Base-by-base conservation (phyloP, 352 stramenopile genomes). In the Elongisporangium undulatum region DNA sequence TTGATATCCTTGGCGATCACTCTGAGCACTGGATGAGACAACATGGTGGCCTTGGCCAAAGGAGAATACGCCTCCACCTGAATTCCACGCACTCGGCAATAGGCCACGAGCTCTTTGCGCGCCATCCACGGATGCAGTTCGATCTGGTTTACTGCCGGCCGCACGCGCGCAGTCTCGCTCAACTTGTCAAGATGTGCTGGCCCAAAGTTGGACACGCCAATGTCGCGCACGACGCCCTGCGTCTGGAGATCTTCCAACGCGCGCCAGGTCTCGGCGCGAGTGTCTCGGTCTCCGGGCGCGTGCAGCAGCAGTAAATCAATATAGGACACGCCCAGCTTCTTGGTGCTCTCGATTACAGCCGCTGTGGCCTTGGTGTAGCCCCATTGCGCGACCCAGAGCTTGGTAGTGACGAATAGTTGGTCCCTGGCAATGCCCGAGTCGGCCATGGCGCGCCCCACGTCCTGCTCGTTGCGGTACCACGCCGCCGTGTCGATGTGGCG, bases 121-220 rank as follows among this genome's bases (percentile, higher is more conserved):
- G 69, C 66, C n/a, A 75, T 61, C 54, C 72, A 90, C 4, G 76
- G 76, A 55, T 80, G 66, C 58, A 82, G 73, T 49, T 78, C 66
- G 34, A 89, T 72, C 56, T 89, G 77, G 70, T 89, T 85, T 29
- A 85, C 75, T 2, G 72, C 70, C 2, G 77, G 73, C n/a, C 60
- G 70, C 13, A 67, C 68, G 7, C 52, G 23, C 15, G 58, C 62
- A 19, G 72, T 66, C 34, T 68, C 54, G 52, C 82, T 70, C 0
- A 95, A 60, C 55, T 83, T 79, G 58, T 89, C 63, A 13, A 96
- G 71, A 64, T 96, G 85, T 8, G 71, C 66, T 19, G 79, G 55
- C 1, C 74, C 64, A 68, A 94, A 94, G 56, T 95, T 95, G 54
- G 71, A 90, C 20, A 95, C 85, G 26, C 86, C 88, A 50, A 90